A percentile compares a stretch with the other conserved stretches of the same genome.
These are phyloP conservation scores for Cladosporium phlei DNA, from an alignment of 2,329 filamentous ascomycete genomes.

Conservation along the genomic window DNA sequence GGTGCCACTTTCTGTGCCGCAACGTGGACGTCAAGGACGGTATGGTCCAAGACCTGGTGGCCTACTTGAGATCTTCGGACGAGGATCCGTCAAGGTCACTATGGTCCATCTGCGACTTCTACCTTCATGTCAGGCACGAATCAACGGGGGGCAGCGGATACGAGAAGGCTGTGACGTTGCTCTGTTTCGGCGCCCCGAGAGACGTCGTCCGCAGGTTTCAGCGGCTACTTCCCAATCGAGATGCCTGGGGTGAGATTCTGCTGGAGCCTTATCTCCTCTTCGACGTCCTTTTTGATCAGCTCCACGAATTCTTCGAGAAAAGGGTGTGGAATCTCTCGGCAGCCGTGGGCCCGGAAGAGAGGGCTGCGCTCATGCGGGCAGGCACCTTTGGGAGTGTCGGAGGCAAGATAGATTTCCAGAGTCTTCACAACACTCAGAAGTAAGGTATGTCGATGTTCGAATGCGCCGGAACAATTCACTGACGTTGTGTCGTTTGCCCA, in stretches of 20 bases:
- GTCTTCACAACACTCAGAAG: conserved; percentile 38
- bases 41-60: neutral
- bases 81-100: neutral
- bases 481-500: no score
- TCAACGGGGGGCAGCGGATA: neutral
- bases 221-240: neutral
- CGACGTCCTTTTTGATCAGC: conserved; percentile 29
- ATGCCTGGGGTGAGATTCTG: conserved; percentile 18
- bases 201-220: neutral
- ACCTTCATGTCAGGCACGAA: neutral
- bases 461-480: no score
- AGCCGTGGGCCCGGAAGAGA: conserved; percentile 32
- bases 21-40: neutral
- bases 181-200: conserved; percentile 1
- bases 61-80: neutral
- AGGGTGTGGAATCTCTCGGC: conserved; percentile 28
- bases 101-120: conserved; percentile 11
- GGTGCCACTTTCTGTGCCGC: conserved; percentile 10
- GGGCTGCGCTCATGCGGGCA: conserved; percentile 20
- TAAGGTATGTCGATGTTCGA: neutral
- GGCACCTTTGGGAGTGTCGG: conserved; percentile 14
- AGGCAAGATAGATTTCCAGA: neutral
- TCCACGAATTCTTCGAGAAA: conserved; percentile 30
- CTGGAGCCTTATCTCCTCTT: conserved; percentile 32
- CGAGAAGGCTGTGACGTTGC: neutral